Conservation (phyloP, 306 rosid species). For the Citrullus amarus region DNA sequence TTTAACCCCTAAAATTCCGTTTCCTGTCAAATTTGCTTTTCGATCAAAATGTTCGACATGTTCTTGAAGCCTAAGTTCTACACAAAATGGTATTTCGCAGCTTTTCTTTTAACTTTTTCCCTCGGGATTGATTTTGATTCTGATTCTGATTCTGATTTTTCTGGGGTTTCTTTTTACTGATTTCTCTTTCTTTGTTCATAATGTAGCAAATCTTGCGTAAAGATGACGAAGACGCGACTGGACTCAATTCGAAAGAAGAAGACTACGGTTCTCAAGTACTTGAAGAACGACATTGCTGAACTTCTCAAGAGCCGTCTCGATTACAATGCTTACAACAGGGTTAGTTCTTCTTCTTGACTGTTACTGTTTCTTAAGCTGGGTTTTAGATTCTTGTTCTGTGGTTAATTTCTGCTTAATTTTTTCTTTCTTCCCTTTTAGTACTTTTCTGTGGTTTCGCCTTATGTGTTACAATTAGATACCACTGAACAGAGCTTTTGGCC, state of each 20-base stretch:
- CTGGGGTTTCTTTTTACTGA: neutral
- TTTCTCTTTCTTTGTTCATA: neutral
- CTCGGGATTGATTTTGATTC: constrained; percentile 3
- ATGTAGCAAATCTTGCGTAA: constrained; percentile 44
- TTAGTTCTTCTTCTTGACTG: constrained; percentile 9
- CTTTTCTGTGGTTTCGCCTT: neutral
- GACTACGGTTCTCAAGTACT: constrained; percentile 31
- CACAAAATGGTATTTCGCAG: neutral
- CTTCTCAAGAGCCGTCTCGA: constrained; percentile 48
- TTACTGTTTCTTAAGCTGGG: neutral
- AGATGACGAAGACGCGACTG: constrained; percentile 28
- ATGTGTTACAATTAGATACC: neutral
- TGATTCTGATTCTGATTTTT: neutral
- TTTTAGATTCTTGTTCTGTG: neutral
- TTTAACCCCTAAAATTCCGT: constrained; percentile 4
- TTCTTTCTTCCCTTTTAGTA: neutral
- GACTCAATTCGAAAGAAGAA: constrained; percentile 38
- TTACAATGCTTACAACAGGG: constrained; percentile 58
- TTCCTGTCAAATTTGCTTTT: neutral
- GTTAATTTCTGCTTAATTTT: too few relatives aligned
- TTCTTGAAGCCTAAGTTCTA: constrained; percentile 5
- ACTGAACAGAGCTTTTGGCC: neutral
- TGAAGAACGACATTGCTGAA: constrained; percentile 53
- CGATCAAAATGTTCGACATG: neutral
- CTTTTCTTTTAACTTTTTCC: neutral